phyloP scores from a whole-genome alignment of 257 asterid genomes.

The Ligustrum vulgare region DNA sequence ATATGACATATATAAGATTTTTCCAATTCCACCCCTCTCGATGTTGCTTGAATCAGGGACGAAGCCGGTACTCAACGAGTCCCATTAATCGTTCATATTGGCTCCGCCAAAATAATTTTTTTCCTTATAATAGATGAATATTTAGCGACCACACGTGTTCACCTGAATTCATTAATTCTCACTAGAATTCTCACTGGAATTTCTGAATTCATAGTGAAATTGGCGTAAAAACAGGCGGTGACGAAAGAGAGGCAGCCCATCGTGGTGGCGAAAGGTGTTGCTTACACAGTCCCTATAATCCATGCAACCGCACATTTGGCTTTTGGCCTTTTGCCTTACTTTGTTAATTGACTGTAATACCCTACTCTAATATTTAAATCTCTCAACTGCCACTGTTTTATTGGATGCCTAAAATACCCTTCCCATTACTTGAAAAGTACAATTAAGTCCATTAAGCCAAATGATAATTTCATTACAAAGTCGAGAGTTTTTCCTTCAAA shows the following conservation, averaged over 20 bases:
- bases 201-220: no score
- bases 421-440: neutral
- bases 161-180: no score
- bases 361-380: neutral
- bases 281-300: neutral
- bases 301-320: conserved; percentile 65
- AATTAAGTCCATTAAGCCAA: neutral
- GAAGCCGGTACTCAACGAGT: no score
- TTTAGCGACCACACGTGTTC: no score
- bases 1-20: no score
- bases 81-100: no score
- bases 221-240: neutral
- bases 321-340: conserved; percentile 19
- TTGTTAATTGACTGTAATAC: conserved; percentile 16
- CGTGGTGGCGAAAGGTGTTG: neutral
- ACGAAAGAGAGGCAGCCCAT: neutral
- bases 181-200: no score
- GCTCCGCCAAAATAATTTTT: no score
- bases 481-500: no score
- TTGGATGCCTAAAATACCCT: conserved; percentile 25
- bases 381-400: neutral
- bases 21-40: neutral
- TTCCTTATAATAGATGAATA: no score
- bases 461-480: no score
- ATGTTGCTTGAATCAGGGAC: neutral